Evolutionary conservation across 163 green algal species (phyloP), one percentile per base, ranked within the genome.

Genomic region (Chloromonas sp.): DNA sequence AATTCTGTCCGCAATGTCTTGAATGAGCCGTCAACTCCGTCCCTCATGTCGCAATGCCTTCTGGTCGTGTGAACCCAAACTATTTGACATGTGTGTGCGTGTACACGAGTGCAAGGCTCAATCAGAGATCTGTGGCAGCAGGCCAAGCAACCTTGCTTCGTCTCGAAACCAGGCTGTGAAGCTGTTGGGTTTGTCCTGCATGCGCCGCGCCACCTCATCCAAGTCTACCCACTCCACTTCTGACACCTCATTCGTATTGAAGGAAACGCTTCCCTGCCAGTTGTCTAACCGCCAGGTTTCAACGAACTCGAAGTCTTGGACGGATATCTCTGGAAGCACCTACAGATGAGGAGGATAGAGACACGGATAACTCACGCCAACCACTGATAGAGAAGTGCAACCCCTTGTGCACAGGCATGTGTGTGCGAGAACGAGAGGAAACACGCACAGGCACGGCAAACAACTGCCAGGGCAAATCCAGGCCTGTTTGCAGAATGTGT

Each of bases 281-380:
- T 82, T 85, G 60, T 84, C 79, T 70, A 92, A 14, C 14, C 84
- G 77, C 84, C 90, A 96, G 59, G 85, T 92, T 82, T 93, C 88
- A 14, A 96, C 90, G 81, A 95, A 90, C 86, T 96, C 93, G 58
- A 87, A 87, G 79, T 96, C 93, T 71, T 84, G 71, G 2, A 74
- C 1, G 15, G 3, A 8, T 5, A 57, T 70, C 1, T 79, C 66
- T 57, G 60, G 61, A 3, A 61, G 2, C 3, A 14, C 36, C 5
- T 15, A n/a, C 58, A 78, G 5, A 76, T 14, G 81, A 2, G 59
- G 5, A 8, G 60, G 2, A 78, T 2, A 74, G 81, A 58, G 77
- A 60, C 3, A 74, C 14, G 58, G 57, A 14, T 36, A 36, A 36
- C 36, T 36, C 36, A 36, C 36, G 36, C 36, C 36, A 36, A 36